Conservation (phyloP, 2,329 filamentous ascomycete species). For the Apiospora kogelbergensis region DNA sequence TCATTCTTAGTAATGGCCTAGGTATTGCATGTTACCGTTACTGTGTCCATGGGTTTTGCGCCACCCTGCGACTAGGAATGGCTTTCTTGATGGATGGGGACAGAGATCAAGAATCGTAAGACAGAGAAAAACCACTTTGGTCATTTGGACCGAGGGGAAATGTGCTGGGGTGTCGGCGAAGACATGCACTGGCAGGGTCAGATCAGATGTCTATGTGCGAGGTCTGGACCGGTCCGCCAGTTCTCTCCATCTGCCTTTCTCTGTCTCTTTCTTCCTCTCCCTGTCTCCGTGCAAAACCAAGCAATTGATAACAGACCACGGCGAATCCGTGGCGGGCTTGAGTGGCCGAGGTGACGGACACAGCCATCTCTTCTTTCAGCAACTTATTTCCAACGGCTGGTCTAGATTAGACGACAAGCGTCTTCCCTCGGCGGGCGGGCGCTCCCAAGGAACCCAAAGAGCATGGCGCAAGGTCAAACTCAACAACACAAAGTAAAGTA, state of each 20-base stretch:
- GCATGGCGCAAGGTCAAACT: not conserved
- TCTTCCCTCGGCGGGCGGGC: not conserved
- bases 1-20: constrained; percentile 19
- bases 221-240: not conserved
- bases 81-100: not conserved
- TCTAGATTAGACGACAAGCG: not conserved
- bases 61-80: not conserved
- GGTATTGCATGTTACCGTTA: not conserved
- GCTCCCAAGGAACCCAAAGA: not conserved
- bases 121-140: not conserved
- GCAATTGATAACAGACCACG: not conserved
- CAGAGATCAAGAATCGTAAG: not conserved
- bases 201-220: not conserved
- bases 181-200: not conserved
- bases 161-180: not conserved
- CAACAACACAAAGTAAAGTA: not conserved
- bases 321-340: not conserved
- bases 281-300: not conserved
- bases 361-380: not conserved
- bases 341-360: not conserved
- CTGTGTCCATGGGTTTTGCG: not conserved
- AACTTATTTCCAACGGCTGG: not conserved
- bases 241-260: not conserved
- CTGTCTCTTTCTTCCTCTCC: not conserved
- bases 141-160: not conserved